Base-by-base conservation (phyloP, 2,329 filamentous ascomycete species). In the Eutypa lata region DNA sequence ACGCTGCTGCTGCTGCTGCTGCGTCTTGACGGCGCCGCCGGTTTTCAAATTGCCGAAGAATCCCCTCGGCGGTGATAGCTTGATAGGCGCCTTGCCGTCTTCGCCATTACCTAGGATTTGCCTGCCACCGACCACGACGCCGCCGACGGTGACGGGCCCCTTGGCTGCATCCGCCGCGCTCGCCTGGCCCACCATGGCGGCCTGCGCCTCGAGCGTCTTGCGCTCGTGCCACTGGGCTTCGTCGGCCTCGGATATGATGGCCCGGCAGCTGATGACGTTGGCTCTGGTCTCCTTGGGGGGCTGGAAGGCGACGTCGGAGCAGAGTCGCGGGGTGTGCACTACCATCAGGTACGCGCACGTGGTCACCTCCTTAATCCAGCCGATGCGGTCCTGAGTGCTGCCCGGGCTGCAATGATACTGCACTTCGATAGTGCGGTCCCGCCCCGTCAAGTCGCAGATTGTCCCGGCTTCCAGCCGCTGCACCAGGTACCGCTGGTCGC, bases 281-380 rank as follows among this genome's bases (percentile, higher is more conserved):
- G 90, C 86, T 53, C 83, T 82, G 51, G 88, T 88, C 56, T 90
- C 87, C 61, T 88, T 84, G 0, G 91, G 90, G 0, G 92, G 91
- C 50, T 88, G 76, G 68, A 97, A 97, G 10, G 91, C 91, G 10
- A 90, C 83, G 61, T 97, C 92, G 65, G 88, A 84, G 73, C 92
- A 97, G 13, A 97, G 82, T 1, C 91, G 86, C 0, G 91, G 90
- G 0, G 92, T 96, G 67, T 96, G 89, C 57, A 97, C 83, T 31
- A 96, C 84, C 91, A 97, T 96, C 50, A 96, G 78, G 67, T 97
- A 97, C 13, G 90, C 85, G 73, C 92, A 97, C 11, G 91, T 96
- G 2, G 88, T 89, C 1, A 93, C 84, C 69, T 97, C 92, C 70
- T 96, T 96, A 72, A 97, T 95, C 84, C 90, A 91, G 43, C 87